Conservation (phyloP, 2,329 filamentous ascomycete genomes). For the Stachybotrys elegans region DNA sequence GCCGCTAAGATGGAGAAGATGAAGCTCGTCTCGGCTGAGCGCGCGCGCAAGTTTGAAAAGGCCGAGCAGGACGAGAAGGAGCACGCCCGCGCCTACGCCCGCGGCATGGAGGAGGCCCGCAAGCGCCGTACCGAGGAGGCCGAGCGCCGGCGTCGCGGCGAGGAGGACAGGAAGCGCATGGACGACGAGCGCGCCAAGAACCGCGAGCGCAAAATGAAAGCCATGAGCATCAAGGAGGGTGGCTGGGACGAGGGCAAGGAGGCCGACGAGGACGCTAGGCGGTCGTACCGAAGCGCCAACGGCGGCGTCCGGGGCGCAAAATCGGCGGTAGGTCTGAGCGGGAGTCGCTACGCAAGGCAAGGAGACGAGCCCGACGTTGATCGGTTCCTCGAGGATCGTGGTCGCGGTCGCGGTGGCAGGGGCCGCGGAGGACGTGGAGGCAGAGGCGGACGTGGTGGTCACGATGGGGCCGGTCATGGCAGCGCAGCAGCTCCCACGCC, state of each 20-base stretch:
- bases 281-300: slow-evolving; percentile 37
- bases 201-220: slow-evolving; percentile 55
- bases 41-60: slow-evolving; percentile 53
- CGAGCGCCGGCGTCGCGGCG: slow-evolving; percentile 44
- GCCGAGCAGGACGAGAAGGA: slow-evolving; percentile 52
- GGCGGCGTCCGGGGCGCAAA: slow-evolving; percentile 34
- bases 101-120: slow-evolving; percentile 50
- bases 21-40: slow-evolving; percentile 53
- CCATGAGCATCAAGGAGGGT: slow-evolving; percentile 47
- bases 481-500: slow-evolving; percentile 9
- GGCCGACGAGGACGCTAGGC: slow-evolving; percentile 27
- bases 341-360: slow-evolving; percentile 36
- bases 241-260: slow-evolving; percentile 58
- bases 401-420: slow-evolving; percentile 24
- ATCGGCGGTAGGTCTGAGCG: slow-evolving; percentile 28
- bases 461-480: slow-evolving; percentile 14
- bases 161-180: slow-evolving; percentile 45
- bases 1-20: slow-evolving; percentile 56
- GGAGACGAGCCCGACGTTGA: slow-evolving; percentile 28
- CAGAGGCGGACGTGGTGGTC: slow-evolving; percentile 26
- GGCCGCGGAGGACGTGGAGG: slow-evolving; percentile 25
- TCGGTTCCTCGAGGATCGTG: slow-evolving; percentile 29
- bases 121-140: slow-evolving; percentile 47
- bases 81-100: slow-evolving; percentile 49
- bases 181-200: slow-evolving; percentile 58